Base-by-base conservation (phyloP, 306 rosid species). In the Gastrolobium bilobum region DNA sequence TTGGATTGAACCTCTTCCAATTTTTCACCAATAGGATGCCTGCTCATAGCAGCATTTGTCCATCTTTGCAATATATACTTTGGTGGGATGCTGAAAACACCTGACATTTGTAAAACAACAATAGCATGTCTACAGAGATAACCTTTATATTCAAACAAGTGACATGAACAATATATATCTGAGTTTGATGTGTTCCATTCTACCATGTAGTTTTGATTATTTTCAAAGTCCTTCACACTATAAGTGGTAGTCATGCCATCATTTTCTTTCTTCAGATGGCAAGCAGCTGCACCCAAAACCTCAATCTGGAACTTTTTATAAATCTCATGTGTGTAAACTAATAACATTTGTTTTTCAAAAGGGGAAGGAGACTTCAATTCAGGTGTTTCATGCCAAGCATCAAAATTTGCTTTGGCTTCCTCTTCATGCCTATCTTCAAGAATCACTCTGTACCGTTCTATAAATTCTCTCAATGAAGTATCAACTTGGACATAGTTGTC, bases 371-470 rank as follows among this genome's bases (percentile, higher is more conserved):
- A 88, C 69, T 81, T 88, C 83, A 88, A 76, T 52, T 88, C 91
- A 14, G 91, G 88, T 26, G 91, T 85, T 81, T 88, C 91, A 83
- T 88, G 91, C 89, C 91, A 88, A 5, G 91, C 88, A 85, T 88
- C 91, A 83, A 88, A 88, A 78, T 81, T 85, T 88, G 88, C 91
- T 75, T 83, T 88, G 50, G 91, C 91, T 85, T 88, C 91, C 81
- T 88, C 89, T 83, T 88, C 89, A 54, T 85, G 60, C 74, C 91
- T 88, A 59, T 85, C 91, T 83, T 83, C 91, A 83, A 88, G 81
- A 78, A 85, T 78, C 71, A 81, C 78, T 63, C 10, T 74, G 71
- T 88, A 88, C 37, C 70, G 88, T 37, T 88, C 89, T 26, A 81
- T 71, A 83, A 88, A 85, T 56, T 81, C 89, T 60, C 68, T 83